Conservation (phyloP, 2,329 filamentous ascomycete genomes). For the Nakataea oryzae region DNA sequence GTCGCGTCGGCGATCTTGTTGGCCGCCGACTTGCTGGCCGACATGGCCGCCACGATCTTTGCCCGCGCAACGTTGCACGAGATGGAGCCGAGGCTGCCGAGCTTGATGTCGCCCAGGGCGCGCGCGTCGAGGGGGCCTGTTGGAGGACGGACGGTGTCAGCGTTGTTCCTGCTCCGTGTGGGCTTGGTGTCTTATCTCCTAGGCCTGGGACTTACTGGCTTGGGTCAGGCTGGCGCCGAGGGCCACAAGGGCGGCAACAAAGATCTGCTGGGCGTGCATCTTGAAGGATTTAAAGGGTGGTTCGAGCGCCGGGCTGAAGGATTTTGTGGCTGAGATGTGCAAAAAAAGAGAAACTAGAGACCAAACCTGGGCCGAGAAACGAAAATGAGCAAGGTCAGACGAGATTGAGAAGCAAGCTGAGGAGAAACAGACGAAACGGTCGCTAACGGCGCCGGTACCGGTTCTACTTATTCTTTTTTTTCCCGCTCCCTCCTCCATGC, state of each 20-base stretch:
- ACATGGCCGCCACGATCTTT: background rate
- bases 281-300: background rate
- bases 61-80: background rate
- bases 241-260: background rate
- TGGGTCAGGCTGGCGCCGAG: background rate
- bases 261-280: constrained; percentile 1
- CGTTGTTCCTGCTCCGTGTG: background rate
- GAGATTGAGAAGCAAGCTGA: background rate
- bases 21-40: background rate
- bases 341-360: background rate
- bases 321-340: background rate
- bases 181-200: background rate
- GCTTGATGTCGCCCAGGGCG: background rate
- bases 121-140: background rate
- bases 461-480: background rate
- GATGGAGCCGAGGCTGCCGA: background rate
- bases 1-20: background rate
- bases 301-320: background rate
- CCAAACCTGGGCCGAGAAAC: background rate
- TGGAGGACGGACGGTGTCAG: background rate
- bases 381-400: background rate
- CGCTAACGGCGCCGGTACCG: background rate
- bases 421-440: background rate
- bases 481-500: no score
- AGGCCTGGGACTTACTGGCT: background rate